Evolutionary conservation across 345 rosid genomes (phyloP).

Genomic region (Populus nigra): DNA sequence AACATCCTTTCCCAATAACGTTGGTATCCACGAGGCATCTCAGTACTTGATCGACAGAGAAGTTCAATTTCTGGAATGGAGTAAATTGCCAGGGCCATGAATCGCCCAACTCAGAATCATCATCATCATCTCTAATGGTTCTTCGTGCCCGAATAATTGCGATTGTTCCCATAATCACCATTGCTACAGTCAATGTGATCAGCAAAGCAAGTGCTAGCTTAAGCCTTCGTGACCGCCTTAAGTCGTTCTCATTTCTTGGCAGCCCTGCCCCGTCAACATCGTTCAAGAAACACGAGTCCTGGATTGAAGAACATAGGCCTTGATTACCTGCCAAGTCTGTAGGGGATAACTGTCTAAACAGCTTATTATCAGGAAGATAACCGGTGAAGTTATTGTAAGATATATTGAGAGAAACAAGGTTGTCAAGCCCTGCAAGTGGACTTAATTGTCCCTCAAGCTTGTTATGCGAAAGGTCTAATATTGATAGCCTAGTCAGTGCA

Average conservation of each 20-base stretch:
- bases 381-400: constrained; percentile 84
- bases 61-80: constrained; percentile 91
- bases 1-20: constrained; percentile 91
- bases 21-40: constrained; percentile 76
- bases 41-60: constrained; percentile 77
- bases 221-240: constrained; percentile 47
- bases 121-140: constrained; percentile 42
- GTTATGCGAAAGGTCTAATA: constrained; percentile 79
- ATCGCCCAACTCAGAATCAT: constrained; percentile 80
- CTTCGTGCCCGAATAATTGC: constrained; percentile 62
- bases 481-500: constrained; percentile 75
- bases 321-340: constrained; percentile 58
- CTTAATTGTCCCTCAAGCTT: constrained; percentile 64
- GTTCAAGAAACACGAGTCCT: constrained; percentile 60
- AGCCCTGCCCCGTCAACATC: constrained; percentile 35
- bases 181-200: constrained; percentile 57
- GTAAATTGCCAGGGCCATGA: constrained; percentile 93
- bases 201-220: constrained; percentile 72
- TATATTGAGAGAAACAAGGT: constrained; percentile 76
- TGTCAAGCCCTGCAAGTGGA: constrained; percentile 59
- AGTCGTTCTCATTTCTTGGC: constrained; percentile 22
- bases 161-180: constrained; percentile 68
- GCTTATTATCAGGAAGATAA: constrained; percentile 80
- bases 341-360: constrained; percentile 61
- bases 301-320: constrained; percentile 60